Evolutionary conservation across 352 stramenopile species (phyloP).

Genomic region (Phytophthora meadii): DNA sequence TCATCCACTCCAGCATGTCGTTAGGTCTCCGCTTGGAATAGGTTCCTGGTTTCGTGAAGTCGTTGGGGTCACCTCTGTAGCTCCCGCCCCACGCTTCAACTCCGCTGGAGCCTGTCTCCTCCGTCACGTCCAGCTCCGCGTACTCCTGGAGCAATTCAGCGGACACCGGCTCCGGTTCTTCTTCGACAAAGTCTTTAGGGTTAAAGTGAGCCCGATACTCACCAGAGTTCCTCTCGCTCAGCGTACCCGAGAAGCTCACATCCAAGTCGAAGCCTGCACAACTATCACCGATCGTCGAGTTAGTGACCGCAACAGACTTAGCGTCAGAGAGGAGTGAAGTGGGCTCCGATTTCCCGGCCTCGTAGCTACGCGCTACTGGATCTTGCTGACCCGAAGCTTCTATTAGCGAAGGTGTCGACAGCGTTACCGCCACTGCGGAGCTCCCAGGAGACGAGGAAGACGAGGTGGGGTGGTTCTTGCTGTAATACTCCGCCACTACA

Average conservation of each 20-base stretch:
- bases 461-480: slow-evolving; percentile 8
- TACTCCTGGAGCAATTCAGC: slow-evolving; percentile 26
- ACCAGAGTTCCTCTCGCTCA: slow-evolving; percentile 32
- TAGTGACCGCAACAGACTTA: slow-evolving; percentile 24
- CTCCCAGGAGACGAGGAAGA: slow-evolving; percentile 4
- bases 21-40: slow-evolving; percentile 10
- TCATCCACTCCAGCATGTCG: slow-evolving; percentile 44
- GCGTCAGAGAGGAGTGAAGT: slow-evolving; percentile 17
- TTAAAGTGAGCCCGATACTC: slow-evolving; percentile 9
- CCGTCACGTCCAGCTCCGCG: slow-evolving; percentile 11
- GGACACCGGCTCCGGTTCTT: slow-evolving; percentile 24
- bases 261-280: slow-evolving; percentile 29
- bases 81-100: slow-evolving; percentile 11
- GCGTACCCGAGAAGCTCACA: slow-evolving; percentile 24
- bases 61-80: slow-evolving; percentile 3
- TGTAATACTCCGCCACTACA: slow-evolving; percentile 38
- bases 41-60: slow-evolving; percentile 6
- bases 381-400: slow-evolving; percentile 10
- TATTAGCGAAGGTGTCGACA: slow-evolving; percentile 14
- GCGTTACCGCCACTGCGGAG: slow-evolving; percentile 6
- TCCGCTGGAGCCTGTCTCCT: slow-evolving; percentile 6
- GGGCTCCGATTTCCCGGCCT: slow-evolving; percentile 5
- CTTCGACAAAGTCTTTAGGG: slow-evolving; percentile 13
- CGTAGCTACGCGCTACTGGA: background rate
- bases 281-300: slow-evolving; percentile 24